Base-by-base conservation (phyloP, 108 stramenopile species). In the Seminavis robusta region DNA sequence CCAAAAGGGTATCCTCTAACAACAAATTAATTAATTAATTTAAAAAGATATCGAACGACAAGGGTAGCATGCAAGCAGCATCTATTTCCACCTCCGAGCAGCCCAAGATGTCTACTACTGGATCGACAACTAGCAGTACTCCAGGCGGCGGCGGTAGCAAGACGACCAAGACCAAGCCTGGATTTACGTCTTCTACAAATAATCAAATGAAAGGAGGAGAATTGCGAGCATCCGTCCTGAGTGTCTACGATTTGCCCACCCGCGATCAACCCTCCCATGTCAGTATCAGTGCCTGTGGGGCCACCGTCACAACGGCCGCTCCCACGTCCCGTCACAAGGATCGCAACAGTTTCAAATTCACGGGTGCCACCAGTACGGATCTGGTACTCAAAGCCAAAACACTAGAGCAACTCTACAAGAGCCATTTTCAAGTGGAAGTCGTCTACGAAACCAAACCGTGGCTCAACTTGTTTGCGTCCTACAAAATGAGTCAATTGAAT, bases 291-390 rank as follows among this genome's bases (percentile, higher is more conserved):
- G 61, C 65, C 34, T 30, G 45, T n/a, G 71, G 67, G 11, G 29
- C 41, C 9, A 23, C 39, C 15, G 61, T 79, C 7, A 52, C 50
- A 33, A 86, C 83, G 4, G 90, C 86, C 29, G 82, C 90, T 42
- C 90, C 90, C n/a, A 43, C 69, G 32, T 75, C 83, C 3, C 65
- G 80, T 28, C 83, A 88, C 57, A 69, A 69, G 10, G 80, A 82
- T 67, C 80, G 83, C 11, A 92, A 92, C 42, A 73, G 82, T 0
- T 92, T 81, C 58, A 82, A 83, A 47, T 92, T 92, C 51, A 33
- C 30, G 28, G 9, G 3, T 49, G 33, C 42, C 43, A 41, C 8
- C 1, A 33, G 21, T 2, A 21, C 42, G 9, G 65, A 69, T 39
- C 71, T 65, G 23, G 49, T 71, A 0, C 43, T 61, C 3, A 30